phyloP scores from a whole-genome alignment of 2,329 filamentous ascomycete species.

The Fusarium sororula region DNA sequence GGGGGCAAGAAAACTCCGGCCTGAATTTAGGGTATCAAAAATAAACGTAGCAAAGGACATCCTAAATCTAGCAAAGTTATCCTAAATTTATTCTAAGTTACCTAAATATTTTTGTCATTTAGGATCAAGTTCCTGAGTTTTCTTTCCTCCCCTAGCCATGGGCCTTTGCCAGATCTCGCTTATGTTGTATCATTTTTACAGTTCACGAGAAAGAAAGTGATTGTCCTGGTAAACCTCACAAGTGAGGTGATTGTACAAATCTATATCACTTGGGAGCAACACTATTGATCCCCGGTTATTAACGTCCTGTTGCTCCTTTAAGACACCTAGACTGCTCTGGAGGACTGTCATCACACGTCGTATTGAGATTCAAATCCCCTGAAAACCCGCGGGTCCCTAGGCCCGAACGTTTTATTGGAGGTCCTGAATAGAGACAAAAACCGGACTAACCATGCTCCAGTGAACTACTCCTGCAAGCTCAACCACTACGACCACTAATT shows the following conservation, averaged over 20 bases:
- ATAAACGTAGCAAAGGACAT: too few species aligned
- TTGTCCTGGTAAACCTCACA: neutral
- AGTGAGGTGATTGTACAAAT: neutral
- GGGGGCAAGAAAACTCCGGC: too few species aligned
- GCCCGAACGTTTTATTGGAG: constrained; percentile 8
- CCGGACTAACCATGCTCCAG: constrained; percentile 38
- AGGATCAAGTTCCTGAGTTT: too few species aligned
- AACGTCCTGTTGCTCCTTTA: neutral
- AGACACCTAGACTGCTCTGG: constrained; percentile 14
- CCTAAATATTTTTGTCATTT: too few species aligned
- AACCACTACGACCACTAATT: constrained; percentile 30
- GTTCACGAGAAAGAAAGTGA: neutral
- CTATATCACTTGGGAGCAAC: neutral
- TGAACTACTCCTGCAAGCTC: constrained; percentile 26
- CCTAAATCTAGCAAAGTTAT: too few species aligned
- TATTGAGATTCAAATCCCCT: constrained; percentile 4
- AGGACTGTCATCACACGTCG: constrained; percentile 3
- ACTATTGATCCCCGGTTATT: neutral
- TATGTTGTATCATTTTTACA: neutral
- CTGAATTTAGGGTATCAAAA: too few species aligned
- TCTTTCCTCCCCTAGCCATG: neutral
- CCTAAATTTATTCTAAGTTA: too few species aligned
- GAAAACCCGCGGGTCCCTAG: constrained; percentile 6
- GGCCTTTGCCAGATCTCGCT: constrained; percentile 25
- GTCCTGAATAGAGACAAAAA: constrained; percentile 21